phyloP scores from a whole-genome alignment of 2,329 filamentous ascomycete species.

The Metarhizium anisopliae region DNA sequence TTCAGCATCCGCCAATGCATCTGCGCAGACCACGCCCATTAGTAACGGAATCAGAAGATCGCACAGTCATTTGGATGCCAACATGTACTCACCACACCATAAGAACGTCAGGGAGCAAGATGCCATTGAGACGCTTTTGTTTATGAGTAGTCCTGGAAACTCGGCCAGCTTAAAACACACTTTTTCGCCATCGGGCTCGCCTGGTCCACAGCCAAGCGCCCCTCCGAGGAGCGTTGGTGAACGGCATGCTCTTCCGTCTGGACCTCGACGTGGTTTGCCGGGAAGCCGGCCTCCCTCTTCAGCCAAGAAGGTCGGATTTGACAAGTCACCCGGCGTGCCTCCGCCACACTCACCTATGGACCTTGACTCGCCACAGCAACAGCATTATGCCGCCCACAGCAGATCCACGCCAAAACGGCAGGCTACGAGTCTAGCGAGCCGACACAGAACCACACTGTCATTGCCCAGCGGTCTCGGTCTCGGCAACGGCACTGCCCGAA shows the following conservation, averaged over 20 bases:
- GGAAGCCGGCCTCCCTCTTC: slow-evolving; percentile 33
- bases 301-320: slow-evolving; percentile 38
- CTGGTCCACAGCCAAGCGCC: slow-evolving; percentile 16
- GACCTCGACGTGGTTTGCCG: slow-evolving; percentile 43
- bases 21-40: slow-evolving; percentile 26
- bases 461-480: slow-evolving; percentile 39
- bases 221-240: slow-evolving; percentile 10
- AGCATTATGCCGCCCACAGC: slow-evolving; percentile 14
- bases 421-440: slow-evolving; percentile 28
- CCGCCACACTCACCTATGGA: slow-evolving; percentile 39
- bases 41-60: slow-evolving; percentile 20
- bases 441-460: slow-evolving; percentile 33
- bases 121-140: slow-evolving; percentile 69
- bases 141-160: slow-evolving; percentile 73
- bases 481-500: slow-evolving; percentile 26
- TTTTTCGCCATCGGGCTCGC: slow-evolving; percentile 36
- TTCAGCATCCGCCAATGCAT: slow-evolving; percentile 36
- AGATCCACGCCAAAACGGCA: slow-evolving; percentile 33
- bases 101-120: slow-evolving; percentile 54
- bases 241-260: slow-evolving; percentile 34
- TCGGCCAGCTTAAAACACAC: slow-evolving; percentile 52
- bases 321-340: slow-evolving; percentile 32
- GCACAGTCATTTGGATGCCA: slow-evolving; percentile 26
- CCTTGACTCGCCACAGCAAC: slow-evolving; percentile 26
- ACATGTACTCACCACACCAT: slow-evolving; percentile 5